Conservation (phyloP, 2,329 filamentous ascomycete species). For the Trichoderma citrinoviride region DNA sequence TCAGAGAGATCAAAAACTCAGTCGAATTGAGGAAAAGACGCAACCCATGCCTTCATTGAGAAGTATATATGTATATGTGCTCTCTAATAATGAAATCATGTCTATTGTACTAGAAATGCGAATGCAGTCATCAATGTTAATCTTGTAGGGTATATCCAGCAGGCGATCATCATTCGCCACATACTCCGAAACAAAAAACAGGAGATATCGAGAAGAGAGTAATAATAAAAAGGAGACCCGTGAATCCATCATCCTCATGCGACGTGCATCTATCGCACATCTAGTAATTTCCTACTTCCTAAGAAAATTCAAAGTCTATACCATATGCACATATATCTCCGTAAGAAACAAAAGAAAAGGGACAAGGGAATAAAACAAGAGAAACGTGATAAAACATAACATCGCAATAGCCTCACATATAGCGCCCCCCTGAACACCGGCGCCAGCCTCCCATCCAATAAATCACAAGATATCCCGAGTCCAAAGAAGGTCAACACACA, state of each 20-base stretch:
- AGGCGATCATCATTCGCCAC: neutral
- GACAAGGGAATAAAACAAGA: neutral
- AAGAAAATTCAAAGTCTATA: conserved; percentile 1
- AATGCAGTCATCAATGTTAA: neutral
- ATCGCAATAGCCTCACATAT: neutral
- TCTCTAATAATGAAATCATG: neutral
- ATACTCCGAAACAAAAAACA: neutral
- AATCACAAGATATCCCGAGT: neutral
- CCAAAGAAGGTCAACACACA: neutral
- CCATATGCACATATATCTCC: neutral
- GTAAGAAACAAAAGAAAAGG: neutral
- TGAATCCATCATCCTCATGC: neutral
- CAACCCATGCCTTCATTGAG: neutral
- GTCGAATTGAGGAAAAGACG: neutral
- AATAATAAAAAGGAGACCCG: neutral
- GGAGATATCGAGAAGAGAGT: neutral
- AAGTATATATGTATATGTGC: neutral
- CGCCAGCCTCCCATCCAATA: neutral
- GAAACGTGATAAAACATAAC: neutral
- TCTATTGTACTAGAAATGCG: neutral
- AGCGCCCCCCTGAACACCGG: neutral
- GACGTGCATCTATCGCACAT: neutral
- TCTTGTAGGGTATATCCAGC: conserved; percentile 15
- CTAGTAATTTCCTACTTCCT: neutral
- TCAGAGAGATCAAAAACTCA: neutral